These are phyloP conservation scores for Leccinellum luteum DNA, from an alignment of 768 basidiomycete genomes.

Conservation along the genomic window DNA sequence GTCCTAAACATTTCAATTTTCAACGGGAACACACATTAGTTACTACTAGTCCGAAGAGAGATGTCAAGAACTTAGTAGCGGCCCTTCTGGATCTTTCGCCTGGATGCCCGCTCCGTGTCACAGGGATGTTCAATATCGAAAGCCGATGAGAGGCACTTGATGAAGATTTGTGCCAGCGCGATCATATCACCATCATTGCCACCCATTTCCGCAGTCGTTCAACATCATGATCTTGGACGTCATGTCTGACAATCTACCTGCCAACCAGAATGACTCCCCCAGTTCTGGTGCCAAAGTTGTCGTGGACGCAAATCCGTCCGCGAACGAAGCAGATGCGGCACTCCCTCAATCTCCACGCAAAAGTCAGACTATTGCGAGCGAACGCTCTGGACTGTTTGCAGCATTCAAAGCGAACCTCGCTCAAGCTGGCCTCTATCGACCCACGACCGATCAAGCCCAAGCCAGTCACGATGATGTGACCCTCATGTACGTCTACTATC, in stretches of 20 bases:
- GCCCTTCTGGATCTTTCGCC: no score
- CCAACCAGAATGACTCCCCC: neutral
- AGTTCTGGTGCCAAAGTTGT: neutral
- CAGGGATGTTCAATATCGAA: no score
- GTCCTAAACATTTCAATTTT: no score
- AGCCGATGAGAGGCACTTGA: no score
- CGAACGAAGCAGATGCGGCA: neutral
- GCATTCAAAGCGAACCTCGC: conserved; percentile 53
- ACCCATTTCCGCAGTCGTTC: neutral
- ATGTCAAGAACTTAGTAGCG: no score
- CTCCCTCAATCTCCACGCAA: neutral
- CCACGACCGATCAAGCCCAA: conserved; percentile 26
- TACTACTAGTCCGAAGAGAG: no score
- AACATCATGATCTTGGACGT: neutral
- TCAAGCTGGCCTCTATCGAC: conserved; percentile 51
- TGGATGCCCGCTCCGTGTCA: no score
- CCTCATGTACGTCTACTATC: conserved; percentile 49
- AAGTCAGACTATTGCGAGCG: neutral
- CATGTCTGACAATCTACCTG: neutral
- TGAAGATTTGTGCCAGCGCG: neutral
- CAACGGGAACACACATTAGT: no score
- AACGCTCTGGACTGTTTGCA: conserved; percentile 27
- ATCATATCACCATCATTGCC: neutral
- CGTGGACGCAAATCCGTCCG: neutral
- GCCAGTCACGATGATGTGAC: conserved; percentile 67